Percentiles rank a stretch among this genome's conserved stretches.
These are phyloP conservation scores for Tuber aestivum DNA, from an alignment of 495 filamentous ascomycete species.

Conservation along the genomic window DNA sequence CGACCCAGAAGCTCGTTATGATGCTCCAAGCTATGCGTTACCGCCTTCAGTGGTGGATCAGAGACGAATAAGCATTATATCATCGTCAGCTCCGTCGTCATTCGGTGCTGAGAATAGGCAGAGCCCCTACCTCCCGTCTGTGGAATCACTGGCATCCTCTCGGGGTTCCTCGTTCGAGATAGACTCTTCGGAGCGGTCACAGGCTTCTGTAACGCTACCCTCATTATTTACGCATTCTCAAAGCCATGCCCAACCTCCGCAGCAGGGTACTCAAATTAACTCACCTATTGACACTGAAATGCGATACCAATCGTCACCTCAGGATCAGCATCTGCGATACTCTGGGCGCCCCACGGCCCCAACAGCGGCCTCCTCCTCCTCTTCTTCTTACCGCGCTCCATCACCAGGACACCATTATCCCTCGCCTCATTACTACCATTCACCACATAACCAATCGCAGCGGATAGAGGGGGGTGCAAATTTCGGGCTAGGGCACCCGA, in stretches of 20 bases:
- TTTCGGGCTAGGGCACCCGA: constrained; percentile 24
- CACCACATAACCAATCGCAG: constrained; percentile 33
- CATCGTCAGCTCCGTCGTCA: constrained; percentile 32
- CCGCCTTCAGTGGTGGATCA: constrained; percentile 28
- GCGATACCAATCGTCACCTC: constrained; percentile 30
- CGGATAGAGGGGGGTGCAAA: constrained; percentile 15
- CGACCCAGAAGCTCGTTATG: constrained; percentile 35
- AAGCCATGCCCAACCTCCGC: constrained; percentile 16
- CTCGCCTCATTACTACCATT: constrained; percentile 31
- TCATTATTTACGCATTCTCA: constrained; percentile 31
- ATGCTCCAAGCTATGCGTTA: constrained; percentile 33
- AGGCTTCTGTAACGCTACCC: constrained; percentile 25
- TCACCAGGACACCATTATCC: constrained; percentile 30
- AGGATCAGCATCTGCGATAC: constrained; percentile 28
- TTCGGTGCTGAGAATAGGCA: constrained; percentile 32
- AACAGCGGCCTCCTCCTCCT: not conserved
- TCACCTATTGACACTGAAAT: constrained; percentile 26
- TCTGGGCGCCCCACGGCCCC: constrained; percentile 18
- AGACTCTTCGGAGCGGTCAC: constrained; percentile 28
- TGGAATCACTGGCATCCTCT: constrained; percentile 39
- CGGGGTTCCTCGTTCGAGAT: constrained; percentile 41
- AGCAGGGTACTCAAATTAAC: constrained; percentile 14
- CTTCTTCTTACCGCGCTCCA: constrained; percentile 23
- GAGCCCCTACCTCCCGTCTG: constrained; percentile 38
- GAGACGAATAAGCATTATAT: constrained; percentile 38